Conservation (phyloP, 2,329 filamentous ascomycete genomes). For the Dactylonectria macrodidyma region DNA sequence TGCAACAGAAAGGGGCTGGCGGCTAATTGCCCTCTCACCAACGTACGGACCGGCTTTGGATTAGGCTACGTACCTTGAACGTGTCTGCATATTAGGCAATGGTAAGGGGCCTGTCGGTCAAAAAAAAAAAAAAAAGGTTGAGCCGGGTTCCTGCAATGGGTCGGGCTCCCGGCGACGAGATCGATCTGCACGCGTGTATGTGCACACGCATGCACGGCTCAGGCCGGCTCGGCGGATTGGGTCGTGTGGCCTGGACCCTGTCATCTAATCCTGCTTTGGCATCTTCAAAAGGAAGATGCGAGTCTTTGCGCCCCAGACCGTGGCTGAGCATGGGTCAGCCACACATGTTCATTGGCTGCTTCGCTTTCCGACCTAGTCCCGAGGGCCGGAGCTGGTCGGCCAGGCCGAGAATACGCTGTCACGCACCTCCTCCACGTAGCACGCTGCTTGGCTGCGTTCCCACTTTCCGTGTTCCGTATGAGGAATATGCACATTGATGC, state of each 20-base stretch:
- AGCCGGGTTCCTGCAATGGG: conserved; percentile 24
- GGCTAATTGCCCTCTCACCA: neutral
- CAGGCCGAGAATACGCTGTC: conserved; percentile 39
- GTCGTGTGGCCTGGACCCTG: conserved; percentile 22
- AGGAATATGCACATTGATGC: neutral
- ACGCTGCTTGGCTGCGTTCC: neutral
- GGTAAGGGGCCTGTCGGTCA: conserved; percentile 8
- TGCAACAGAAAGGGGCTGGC: conserved; percentile 13
- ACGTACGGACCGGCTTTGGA: neutral
- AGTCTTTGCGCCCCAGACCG: conserved; percentile 4
- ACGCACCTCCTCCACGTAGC: conserved; percentile 26
- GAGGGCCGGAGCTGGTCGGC: conserved; percentile 42
- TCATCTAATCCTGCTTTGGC: neutral
- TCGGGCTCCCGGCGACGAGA: conserved; percentile 26
- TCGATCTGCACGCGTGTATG: conserved; percentile 24
- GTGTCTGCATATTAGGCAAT: neutral
- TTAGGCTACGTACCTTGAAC: conserved; percentile 1
- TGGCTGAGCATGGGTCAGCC: conserved; percentile 39
- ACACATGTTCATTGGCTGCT: conserved; percentile 40
- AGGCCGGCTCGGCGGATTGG: conserved; percentile 10
- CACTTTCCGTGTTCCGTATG: conserved; percentile 1
- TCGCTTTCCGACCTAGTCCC: conserved; percentile 35
- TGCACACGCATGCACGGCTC: conserved; percentile 12
- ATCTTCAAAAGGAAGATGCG: neutral
- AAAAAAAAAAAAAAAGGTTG: conserved; percentile 17